Base-by-base conservation (phyloP, 495 filamentous ascomycete species). In the Aspergillus saccharolyticus region DNA sequence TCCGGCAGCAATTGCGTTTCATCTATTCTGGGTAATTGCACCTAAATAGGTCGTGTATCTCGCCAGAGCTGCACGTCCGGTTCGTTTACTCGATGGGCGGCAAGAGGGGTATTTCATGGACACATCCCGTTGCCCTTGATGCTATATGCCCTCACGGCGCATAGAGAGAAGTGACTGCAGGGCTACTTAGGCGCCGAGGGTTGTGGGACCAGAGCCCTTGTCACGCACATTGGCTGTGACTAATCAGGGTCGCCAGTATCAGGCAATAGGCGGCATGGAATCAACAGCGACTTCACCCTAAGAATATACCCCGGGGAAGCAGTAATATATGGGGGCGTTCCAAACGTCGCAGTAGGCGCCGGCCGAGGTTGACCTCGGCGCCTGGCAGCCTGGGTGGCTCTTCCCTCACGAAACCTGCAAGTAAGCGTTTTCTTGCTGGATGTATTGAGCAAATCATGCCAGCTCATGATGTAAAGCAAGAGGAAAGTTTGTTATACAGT, bases 1-100 rank as follows among this genome's bases (percentile, higher is more conserved):
- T 69, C 70, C 68, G 68, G 72, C 61, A 76, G 68, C 70, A 67
- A 60, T 68, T 43, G 47, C 61, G 65, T 68, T 67, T 67, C 59
- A 58, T 64, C 65, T 68, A 68, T 68, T 68, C 60, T 56, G 54
- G 62, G 47, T 54, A 61, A 58, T 49, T 42, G 44, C 30, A 55
- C 43, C 57, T 61, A 61, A 58, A 56, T 62, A 59, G 59, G 61
- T 59, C 45, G 33, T 24, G 58, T 51, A 53, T 25, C n/a, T 33
- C 46, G 33, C 52, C 39, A 28, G 48, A 55, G 54, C 59, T 50
- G 50, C 42, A 54, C 55, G 54, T 60, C 53, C 54, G 45, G 52
- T 42, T 47, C 14, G 17, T 47, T 44, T 12, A 53, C 22, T 39
- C 33, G 44, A 50, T 60, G 56, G 61, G 64, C 64, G 64, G 64